A percentile compares a stretch with the other conserved stretches of the same genome.
phyloP scores from a whole-genome alignment of 257 asterid species.

The Nicotiana tomentosiformis region DNA sequence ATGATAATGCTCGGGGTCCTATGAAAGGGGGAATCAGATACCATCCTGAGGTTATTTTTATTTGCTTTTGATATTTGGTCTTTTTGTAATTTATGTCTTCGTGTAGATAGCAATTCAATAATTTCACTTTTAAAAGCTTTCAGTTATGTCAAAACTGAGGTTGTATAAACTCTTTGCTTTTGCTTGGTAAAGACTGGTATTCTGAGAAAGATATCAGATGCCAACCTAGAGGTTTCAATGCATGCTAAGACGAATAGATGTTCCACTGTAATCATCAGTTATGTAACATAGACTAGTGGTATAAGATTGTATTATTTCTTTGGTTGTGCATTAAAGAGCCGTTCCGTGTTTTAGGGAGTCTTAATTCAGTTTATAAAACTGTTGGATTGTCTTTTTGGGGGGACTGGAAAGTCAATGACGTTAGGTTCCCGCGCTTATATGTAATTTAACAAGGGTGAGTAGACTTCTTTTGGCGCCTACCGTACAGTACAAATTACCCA shows the following conservation, averaged over 20 bases:
- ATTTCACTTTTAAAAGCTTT: background rate
- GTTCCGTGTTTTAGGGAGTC: background rate
- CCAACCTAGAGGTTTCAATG: background rate
- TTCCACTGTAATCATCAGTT: background rate
- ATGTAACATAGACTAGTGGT: background rate
- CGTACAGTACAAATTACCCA: background rate
- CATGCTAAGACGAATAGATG: background rate
- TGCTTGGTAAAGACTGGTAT: background rate
- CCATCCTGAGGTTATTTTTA: conserved; percentile 68
- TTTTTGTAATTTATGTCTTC: too few relatives aligned
- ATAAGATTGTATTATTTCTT: background rate
- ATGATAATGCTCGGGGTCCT: conserved; percentile 94
- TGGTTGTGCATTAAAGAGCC: background rate
- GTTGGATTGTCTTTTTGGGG: background rate
- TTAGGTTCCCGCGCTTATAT: background rate
- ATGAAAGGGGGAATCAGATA: conserved; percentile 99
- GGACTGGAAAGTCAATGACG: background rate
- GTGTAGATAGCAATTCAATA: background rate
- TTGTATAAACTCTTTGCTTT: background rate
- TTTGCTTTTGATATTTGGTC: background rate
- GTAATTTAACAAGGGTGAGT: background rate
- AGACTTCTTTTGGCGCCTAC: background rate
- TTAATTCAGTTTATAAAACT: background rate
- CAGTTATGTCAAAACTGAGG: background rate
- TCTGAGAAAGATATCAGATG: background rate